Conservation (phyloP, 352 stramenopile species). For the Pythium folliculosum region DNA sequence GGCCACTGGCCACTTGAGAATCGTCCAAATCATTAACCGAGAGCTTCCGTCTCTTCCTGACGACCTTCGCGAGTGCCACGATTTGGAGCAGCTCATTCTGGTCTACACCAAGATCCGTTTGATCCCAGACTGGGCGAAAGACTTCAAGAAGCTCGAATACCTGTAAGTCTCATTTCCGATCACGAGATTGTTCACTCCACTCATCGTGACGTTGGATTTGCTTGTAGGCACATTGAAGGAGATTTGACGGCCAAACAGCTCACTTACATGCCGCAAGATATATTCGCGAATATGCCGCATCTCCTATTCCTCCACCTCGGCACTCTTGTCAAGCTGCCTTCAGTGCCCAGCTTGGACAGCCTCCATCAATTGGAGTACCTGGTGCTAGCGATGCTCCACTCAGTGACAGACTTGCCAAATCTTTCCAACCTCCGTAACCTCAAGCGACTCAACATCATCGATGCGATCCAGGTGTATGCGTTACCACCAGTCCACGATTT, state of each 20-base stretch:
- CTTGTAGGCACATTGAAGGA: conserved; percentile 16
- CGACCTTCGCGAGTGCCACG: conserved; percentile 32
- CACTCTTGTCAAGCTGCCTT: background rate
- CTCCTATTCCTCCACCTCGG: conserved; percentile 26
- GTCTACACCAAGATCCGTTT: conserved; percentile 29
- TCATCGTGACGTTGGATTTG: background rate
- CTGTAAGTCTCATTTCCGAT: conserved; percentile 26
- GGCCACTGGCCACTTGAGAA: conserved; percentile 35
- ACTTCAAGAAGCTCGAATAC: conserved; percentile 24
- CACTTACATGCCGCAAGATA: conserved; percentile 14
- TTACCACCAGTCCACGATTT: conserved; percentile 7
- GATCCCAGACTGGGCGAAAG: conserved; percentile 27
- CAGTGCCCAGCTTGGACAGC: background rate
- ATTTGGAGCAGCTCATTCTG: conserved; percentile 37
- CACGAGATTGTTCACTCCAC: conserved; percentile 10
- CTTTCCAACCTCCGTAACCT: conserved; percentile 5
- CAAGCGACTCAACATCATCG: conserved; percentile 8
- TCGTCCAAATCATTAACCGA: conserved; percentile 50
- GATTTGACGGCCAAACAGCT: conserved; percentile 9
- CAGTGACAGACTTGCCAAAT: conserved; percentile 15
- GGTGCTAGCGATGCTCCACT: conserved; percentile 8
- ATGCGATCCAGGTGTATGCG: background rate
- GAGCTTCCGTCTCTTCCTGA: conserved; percentile 38
- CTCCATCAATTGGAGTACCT: conserved; percentile 14
- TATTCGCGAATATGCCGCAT: conserved; percentile 20